Evolutionary conservation across 768 basidiomycete genomes (phyloP).

Genomic region (Leucosporidium yakuticum): DNA sequence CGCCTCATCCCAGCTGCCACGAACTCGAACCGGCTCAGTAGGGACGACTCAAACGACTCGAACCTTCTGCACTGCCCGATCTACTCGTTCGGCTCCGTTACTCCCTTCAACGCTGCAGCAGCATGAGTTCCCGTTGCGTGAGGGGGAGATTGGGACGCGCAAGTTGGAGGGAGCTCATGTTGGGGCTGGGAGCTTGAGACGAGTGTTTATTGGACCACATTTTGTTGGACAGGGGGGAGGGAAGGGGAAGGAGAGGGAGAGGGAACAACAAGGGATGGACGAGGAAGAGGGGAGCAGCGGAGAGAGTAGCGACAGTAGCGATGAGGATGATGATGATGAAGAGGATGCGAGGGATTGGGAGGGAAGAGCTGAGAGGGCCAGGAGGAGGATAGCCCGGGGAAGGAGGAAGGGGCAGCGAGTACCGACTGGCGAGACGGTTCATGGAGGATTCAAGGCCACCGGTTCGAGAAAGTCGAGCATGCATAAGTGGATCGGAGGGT

Average conservation of each 20-base stretch:
- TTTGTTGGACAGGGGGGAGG: neutral
- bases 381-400: neutral
- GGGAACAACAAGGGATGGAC: neutral
- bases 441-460: neutral
- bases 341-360: slow-evolving; percentile 1
- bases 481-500: slow-evolving; percentile 19
- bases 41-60: neutral
- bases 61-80: neutral
- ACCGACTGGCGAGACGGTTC: neutral
- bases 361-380: neutral
- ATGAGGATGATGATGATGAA: neutral
- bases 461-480: neutral
- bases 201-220: slow-evolving; percentile 27
- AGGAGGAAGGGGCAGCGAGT: neutral
- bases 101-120: neutral
- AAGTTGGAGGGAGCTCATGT: slow-evolving; percentile 10
- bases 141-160: neutral
- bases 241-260: slow-evolving; percentile 6
- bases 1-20: neutral
- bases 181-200: slow-evolving; percentile 1
- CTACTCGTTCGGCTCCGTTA: neutral
- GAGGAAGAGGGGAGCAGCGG: neutral
- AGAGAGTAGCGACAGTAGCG: no score
- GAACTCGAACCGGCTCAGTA: neutral
- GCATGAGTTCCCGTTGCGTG: neutral